Percentiles rank a stretch among this genome's conserved stretches.
These are phyloP conservation scores for Trebouxia gelatinosa DNA, from an alignment of 163 green algal genomes.

Conservation along the genomic window DNA sequence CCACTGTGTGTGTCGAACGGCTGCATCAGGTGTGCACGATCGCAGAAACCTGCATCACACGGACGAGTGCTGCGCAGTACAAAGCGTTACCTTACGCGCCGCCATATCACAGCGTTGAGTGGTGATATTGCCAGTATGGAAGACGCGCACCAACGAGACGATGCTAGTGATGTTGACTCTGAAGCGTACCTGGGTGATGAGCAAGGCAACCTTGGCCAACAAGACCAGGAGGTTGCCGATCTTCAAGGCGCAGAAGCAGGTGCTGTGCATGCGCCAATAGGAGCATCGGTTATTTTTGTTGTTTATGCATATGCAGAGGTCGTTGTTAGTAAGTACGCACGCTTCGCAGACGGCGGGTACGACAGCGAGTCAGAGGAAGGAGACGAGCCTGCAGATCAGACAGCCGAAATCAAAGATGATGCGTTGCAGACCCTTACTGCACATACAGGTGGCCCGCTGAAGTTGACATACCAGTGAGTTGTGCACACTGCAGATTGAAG, in stretches of 20 bases:
- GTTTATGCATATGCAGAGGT: too few species aligned
- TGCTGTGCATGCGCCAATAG: too few species aligned
- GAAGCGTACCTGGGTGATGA: constrained; percentile 25
- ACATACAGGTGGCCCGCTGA: constrained; percentile 3
- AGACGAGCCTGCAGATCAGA: background rate
- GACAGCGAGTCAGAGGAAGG: constrained; percentile 27
- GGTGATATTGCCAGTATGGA: too few species aligned
- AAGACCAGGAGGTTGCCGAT: constrained; percentile 24
- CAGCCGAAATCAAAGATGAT: constrained; percentile 1
- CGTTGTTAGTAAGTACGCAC: background rate
- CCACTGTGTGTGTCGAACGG: too few species aligned
- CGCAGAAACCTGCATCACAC: too few species aligned
- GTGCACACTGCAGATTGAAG: background rate
- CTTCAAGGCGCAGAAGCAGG: constrained; percentile 23
- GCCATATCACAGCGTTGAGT: too few species aligned
- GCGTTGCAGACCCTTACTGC: constrained; percentile 5
- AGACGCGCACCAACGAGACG: constrained; percentile 1
- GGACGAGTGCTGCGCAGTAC: too few species aligned
- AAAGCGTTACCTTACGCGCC: too few species aligned
- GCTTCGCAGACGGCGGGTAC: constrained; percentile 17
- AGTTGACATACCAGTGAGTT: background rate
- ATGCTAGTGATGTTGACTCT: constrained; percentile 9
- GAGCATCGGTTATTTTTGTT: too few species aligned
- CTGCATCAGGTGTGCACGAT: too few species aligned
- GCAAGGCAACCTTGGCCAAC: background rate